Evolutionary conservation across 2,329 filamentous ascomycete genomes (phyloP).

Genomic region (Neopestalotiopsis clavispora): DNA sequence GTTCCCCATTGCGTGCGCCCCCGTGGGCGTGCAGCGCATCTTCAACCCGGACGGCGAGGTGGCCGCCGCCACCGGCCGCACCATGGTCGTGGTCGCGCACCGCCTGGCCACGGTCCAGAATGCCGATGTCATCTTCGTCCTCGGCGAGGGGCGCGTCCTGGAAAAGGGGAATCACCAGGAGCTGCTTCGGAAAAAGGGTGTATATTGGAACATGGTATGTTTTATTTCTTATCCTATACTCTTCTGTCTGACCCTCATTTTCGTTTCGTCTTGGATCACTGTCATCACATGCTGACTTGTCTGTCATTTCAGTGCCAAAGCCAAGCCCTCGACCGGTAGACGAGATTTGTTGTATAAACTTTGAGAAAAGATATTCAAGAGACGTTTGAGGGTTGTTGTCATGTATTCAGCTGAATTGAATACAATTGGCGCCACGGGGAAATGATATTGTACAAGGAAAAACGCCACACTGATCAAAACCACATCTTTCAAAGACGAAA

Average conservation of each 20-base stretch:
- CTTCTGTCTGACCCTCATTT: neutral
- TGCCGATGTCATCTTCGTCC: constrained; percentile 79
- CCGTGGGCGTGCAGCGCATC: constrained; percentile 33
- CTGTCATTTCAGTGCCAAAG: constrained; percentile 55
- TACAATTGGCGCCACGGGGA: too few species aligned
- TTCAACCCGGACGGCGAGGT: constrained; percentile 31
- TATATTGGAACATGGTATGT: constrained; percentile 63
- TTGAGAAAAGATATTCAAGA: neutral
- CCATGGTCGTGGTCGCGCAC: constrained; percentile 80
- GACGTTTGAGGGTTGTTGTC: too few species aligned
- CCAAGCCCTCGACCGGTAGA: constrained; percentile 59
- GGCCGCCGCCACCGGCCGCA: constrained; percentile 58
- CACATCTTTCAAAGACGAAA: neutral
- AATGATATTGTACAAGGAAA: neutral
- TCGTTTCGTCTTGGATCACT: neutral
- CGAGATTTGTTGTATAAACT: neutral
- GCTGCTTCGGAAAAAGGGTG: constrained; percentile 54
- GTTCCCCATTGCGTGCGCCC: constrained; percentile 31
- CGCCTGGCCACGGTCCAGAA: constrained; percentile 78
- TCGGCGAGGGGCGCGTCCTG: constrained; percentile 67
- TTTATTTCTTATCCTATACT: neutral
- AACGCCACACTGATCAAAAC: neutral
- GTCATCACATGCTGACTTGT: constrained; percentile 22
- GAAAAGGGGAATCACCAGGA: constrained; percentile 60
- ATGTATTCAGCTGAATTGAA: too few species aligned